Conservation (phyloP, 306 rosid genomes). For the Vachellia collinsii region DNA sequence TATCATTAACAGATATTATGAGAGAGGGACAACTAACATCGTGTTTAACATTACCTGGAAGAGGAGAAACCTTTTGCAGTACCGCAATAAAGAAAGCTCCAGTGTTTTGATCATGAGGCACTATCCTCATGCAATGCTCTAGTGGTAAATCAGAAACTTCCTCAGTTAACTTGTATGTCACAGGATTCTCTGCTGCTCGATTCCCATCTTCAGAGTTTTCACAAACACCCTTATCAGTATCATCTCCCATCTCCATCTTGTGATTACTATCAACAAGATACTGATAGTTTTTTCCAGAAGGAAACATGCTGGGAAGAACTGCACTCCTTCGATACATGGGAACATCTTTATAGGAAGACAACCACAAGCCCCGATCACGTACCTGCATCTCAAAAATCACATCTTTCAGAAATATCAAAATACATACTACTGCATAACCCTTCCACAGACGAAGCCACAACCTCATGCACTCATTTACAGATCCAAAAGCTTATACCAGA, state of each 20-base stretch:
- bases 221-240: constrained; percentile 40
- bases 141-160: constrained; percentile 77
- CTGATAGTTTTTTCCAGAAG: constrained; percentile 60
- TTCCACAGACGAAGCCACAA: constrained; percentile 12
- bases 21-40: constrained; percentile 27
- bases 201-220: constrained; percentile 48
- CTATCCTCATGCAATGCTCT: constrained; percentile 83
- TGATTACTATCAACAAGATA: constrained; percentile 38
- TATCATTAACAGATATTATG: constrained; percentile 15
- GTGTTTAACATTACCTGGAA: constrained; percentile 65
- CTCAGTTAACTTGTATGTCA: constrained; percentile 43
- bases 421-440: constrained; percentile 25
- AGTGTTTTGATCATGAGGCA: constrained; percentile 94
- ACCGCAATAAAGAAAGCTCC: constrained; percentile 96
- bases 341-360: constrained; percentile 67
- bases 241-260: constrained; percentile 38
- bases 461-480: constrained; percentile 2
- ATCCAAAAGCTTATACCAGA: constrained; percentile 10
- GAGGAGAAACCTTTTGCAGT: constrained; percentile 66
- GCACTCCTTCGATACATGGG: constrained; percentile 54
- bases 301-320: constrained; percentile 85
- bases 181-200: constrained; percentile 42
- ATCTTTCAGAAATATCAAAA: constrained; percentile 16
- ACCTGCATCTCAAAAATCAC: constrained; percentile 54
- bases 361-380: constrained; percentile 73